Evolutionary conservation across 331 rosid species (phyloP), one percentile per base, ranked within the genome.

Genomic region (Quercus tomentella): DNA sequence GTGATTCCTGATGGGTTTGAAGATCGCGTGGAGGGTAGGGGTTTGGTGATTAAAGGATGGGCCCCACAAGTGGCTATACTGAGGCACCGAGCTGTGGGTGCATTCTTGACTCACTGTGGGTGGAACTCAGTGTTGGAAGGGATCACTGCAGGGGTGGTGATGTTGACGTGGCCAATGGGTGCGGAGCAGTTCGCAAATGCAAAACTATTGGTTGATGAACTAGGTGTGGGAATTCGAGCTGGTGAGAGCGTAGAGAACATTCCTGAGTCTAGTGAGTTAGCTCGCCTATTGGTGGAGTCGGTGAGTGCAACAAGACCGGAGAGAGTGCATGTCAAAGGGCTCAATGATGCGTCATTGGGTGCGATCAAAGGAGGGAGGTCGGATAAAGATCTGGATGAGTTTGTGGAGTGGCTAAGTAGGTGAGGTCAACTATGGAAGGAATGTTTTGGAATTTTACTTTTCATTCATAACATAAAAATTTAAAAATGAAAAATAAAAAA

Each of bases 131-230:
- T 83, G 52, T 0, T 87, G 70, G 89, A 89, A 66, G 88, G 82
- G n/a, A 14, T 89, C 28, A 31, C 70, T 0, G 65, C 77, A 0
- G 89, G 93, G 9, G 84, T 81, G 68, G 81, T 79, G 60, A 81
- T 89, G 93, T 22, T 85, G 79, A 87, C 93, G 22, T 89, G 93
- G 93, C 91, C 91, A 1, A 85, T 83, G 88, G 79, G 80, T 4
- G 86, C 81, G 0, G 91, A 89, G 10, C 88, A 88, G 41, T 88
- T 33, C 21, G 18, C 78, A 4, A 88, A 88, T 33, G 79, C 88
- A 5, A 86, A 67, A 37, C 72, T 88, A 20, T 1, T 88, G 65
- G 91, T 85, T 41, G 88, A 86, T 0, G 49, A 85, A 21, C 22
- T 79, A 37, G 86, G 88, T 0, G 85, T 72, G 28, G 86, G 68